These are phyloP conservation scores for Keqinozyma sinolaborantium DNA, from an alignment of 1,139 yeast species.

Conservation along the genomic window DNA sequence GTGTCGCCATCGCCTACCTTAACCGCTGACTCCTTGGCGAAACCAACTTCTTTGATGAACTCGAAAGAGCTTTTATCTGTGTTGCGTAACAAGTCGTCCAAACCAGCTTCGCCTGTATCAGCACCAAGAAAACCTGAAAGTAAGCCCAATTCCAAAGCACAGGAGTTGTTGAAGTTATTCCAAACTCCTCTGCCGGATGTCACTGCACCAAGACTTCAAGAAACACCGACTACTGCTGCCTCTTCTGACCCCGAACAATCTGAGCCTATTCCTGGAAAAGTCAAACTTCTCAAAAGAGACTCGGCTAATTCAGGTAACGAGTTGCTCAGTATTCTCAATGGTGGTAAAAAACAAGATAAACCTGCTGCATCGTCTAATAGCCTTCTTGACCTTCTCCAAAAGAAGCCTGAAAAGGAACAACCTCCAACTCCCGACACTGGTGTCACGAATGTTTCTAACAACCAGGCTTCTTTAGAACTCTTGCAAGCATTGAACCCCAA, in stretches of 20 bases:
- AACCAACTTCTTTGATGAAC: conserved; percentile 31
- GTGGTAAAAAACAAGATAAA: neutral
- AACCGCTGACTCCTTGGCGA: conserved; percentile 40
- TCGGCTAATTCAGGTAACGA: neutral
- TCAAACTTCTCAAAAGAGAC: neutral
- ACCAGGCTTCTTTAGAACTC: neutral
- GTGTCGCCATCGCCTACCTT: conserved; percentile 28
- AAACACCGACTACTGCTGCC: no score
- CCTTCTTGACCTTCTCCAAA: conserved; percentile 14
- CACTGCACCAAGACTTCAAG: no score
- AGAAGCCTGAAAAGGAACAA: conserved; percentile 2
- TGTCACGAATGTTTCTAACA: no score
- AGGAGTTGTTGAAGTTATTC: conserved; percentile 35
- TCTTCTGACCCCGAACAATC: no score
- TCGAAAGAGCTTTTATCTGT: conserved; percentile 53
- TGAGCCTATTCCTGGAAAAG: neutral
- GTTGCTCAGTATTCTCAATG: neutral
- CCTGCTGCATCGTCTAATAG: no score
- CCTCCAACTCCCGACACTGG: conserved; percentile 1
- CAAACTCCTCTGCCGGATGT: conserved; percentile 8
- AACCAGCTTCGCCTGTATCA: conserved; percentile 10
- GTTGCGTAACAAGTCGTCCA: conserved; percentile 31
- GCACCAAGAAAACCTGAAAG: conserved; percentile 10
- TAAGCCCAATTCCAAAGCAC: conserved; percentile 34
- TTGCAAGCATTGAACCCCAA: neutral